Evolutionary conservation across 2,329 filamentous ascomycete genomes (phyloP), one percentile per base, ranked within the genome.

Genomic region (Drechslera avenae): DNA sequence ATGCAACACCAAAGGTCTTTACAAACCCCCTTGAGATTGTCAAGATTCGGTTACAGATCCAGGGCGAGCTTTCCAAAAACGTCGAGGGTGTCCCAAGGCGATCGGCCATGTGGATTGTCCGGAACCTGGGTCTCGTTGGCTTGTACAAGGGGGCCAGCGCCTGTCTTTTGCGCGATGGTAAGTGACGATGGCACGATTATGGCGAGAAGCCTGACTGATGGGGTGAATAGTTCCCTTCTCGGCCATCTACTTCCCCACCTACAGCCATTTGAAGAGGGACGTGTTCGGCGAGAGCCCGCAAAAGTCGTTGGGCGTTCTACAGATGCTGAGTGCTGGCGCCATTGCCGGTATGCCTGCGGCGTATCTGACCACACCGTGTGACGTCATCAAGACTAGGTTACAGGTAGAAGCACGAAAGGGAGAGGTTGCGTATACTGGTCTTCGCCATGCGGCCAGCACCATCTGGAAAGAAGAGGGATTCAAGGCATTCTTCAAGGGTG

Each of bases 1-100:
- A 19, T 47, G 13, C 16, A 5, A 5, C 35, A 14, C 6, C 36
- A 19, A 43, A 92, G 90, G 86, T 97, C 65, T 97, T 97, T 77
- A 97, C 91, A 63, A 99, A 97, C 75, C 94, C 94, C 19, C 86
- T 99, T 14, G 94, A 99, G 75, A 99, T 99, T 70, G 94, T 99
- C 80, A 99, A 99, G 82, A 99, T 99, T 72, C 89, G 94, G 61
- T 86, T 99, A 45, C 94, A 99, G 76, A 89, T 99, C 18, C 94
- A 99, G 79, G 94, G 94, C 52, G 94, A 99, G 76, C 86, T 97
- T 34, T 88, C 91, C 59, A 97, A 97, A 79, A 89, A 82, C 39
- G 86, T 90, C 19, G 89, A 94, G 59, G 88, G 87, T 51, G 84
- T 88, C 13, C 90, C 90, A 44, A 92, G 89, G 75, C 89, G 94